Base-by-base conservation (phyloP, 306 rosid species). In the Quercus glauca region DNA sequence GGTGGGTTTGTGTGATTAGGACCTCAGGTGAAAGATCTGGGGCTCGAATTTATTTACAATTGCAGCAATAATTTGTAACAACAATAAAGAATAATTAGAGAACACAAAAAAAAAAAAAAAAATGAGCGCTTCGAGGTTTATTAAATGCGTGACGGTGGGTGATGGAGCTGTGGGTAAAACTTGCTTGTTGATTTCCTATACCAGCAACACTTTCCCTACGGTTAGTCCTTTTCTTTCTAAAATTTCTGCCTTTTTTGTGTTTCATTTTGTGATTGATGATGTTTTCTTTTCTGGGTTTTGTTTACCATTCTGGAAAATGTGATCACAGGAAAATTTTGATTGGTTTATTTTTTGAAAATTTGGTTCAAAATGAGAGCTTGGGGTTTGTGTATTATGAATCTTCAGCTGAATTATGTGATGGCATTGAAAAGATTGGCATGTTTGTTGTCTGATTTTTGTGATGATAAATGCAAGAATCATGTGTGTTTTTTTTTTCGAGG, bases 111-210 rank as follows among this genome's bases (percentile, higher is more conserved):
- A 79, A 20, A 35, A 70, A 37, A 68, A 78, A 65, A 79, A 82
- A 74, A 95, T 96, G 99, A 93, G 98, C 85, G 97, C 99, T 76
- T 93, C 99, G 72, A 93, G 96, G 93, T 96, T 96, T 93, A 93
- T 93, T 80, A 96, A 93, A 91, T 96, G 97, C 78, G 99, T 96
- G 49, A 96, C 98, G 23, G 99, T 96, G 79, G 97, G 99, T 15
- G 99, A 96, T 76, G 99, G 99, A 74, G 99, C 98, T 82, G 99
- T 96, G 80, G 99, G 99, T 64, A 96, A 96, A 87, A 96, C 99
- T 20, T 96, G 98, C 86, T 92, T 96, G 90, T 89, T 96, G 23
- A 96, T 96, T 81, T 96, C 98, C 78, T 96, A 96, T 73, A 96
- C 99, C 81, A 96, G 99, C 92, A 96, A 96, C 84, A 93, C 99